A percentile compares a stretch with the other conserved stretches of the same genome.
These are phyloP conservation scores for Plasmodium inui DNA, from an alignment of 169 alveolate species.

Conservation along the genomic window DNA sequence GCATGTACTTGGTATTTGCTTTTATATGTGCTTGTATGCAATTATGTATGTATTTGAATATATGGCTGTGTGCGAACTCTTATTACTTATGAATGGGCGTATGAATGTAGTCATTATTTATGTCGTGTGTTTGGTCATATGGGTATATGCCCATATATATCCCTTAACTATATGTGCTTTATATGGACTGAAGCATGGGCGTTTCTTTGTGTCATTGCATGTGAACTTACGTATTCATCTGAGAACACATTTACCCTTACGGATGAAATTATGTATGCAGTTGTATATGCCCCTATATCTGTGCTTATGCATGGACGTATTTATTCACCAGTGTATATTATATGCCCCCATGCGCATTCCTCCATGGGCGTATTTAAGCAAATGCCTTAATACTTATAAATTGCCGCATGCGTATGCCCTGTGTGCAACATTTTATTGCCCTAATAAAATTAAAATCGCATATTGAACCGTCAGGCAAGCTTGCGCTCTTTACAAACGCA, in stretches of 20 bases:
- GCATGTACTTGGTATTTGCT: not conserved
- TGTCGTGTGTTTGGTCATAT: not conserved
- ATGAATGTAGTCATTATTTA: not conserved
- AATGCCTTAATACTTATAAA: not conserved
- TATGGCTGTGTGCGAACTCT: not conserved
- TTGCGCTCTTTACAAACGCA: not conserved
- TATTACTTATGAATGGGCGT: not conserved
- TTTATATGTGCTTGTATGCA: not conserved
- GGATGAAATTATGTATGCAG: not conserved
- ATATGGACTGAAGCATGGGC: not conserved
- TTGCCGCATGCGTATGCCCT: not conserved
- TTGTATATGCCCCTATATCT: not conserved
- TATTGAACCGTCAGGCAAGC: not conserved
- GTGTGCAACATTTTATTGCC: not conserved
- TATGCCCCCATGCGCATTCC: not conserved
- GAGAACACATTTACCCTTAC: not conserved
- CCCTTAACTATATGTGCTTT: not conserved
- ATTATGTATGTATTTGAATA: not conserved
- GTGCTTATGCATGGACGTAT: not conserved
- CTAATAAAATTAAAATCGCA: not conserved
- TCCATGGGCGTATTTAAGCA: not conserved
- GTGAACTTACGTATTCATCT: not conserved
- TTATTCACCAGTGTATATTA: not conserved
- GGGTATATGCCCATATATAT: not conserved
- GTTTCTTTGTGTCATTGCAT: not conserved